Base-by-base conservation (phyloP, 2,329 filamentous ascomycete genomes). In the Sporothrix mexicana region DNA sequence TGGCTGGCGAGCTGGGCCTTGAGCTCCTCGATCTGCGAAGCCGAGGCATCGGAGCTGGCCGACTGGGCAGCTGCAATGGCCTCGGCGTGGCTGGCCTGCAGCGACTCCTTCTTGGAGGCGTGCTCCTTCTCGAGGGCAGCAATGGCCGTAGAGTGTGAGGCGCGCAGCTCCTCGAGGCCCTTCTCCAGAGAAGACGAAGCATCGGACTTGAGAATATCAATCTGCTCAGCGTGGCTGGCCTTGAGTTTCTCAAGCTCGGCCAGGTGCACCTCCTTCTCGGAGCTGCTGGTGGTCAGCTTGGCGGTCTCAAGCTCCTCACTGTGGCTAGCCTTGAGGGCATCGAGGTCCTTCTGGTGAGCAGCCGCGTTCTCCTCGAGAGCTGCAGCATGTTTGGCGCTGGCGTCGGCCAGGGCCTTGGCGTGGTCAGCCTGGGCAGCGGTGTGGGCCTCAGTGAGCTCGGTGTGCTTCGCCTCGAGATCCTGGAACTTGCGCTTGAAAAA, bases 401-500 rank as follows among this genome's bases (percentile, higher is more conserved):
- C 81, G 12, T 81, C 81, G 47, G 82, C 82, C 12, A 87, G 79
- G 12, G 83, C 83, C 74, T 82, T 80, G 53, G 79, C 75, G 69
- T 88, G 83, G 30, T 75, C 78, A 51, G 83, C 81, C 13, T 79
- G 72, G 45, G 81, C 80, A 53, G 83, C 53, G 45, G 73, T 36
- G 59, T 74, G 74, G 2, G 73, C 73, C 51, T 73, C 72, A 7
- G 61, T 41, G 6, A 87, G 82, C 76, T 88, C 87, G 12, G 82
- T 83, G 79, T 91, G 86, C 79, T 90, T 85, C 5, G 79, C 79
- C 78, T 90, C 88, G 6, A 91, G 84, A 51, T 88, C 87, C 73
- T 89, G 85, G 74, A 88, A 91, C 79, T 90, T 88, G 75, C 87
- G 86, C 81, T 89, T 90, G 80, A 90, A 89, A 78, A 87, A 87